Conservation (phyloP, 2,329 filamentous ascomycete species). For the Dothideomycetes sp. region DNA sequence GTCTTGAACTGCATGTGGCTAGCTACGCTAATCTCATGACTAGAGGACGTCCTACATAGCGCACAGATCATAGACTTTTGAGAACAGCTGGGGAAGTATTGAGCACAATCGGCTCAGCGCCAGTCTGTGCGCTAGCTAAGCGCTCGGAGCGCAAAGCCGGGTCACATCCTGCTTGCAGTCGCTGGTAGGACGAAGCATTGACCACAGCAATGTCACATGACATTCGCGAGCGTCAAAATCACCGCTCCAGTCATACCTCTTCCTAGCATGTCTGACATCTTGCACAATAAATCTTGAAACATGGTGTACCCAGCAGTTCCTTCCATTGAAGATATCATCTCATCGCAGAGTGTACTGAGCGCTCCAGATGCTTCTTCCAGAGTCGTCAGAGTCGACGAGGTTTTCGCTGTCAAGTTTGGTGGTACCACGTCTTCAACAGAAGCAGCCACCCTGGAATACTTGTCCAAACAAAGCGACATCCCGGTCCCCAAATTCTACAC, state of each 20-base stretch:
- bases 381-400: too few relatives aligned
- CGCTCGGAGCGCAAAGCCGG: constrained; percentile 1
- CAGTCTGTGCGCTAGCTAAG: neutral
- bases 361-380: constrained; percentile 6
- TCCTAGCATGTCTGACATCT: neutral
- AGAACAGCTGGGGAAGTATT: too few relatives aligned
- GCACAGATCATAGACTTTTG: neutral
- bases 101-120: too few relatives aligned
- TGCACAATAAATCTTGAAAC: neutral
- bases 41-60: neutral
- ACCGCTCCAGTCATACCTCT: neutral
- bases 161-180: neutral
- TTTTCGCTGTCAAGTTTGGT: constrained; percentile 10
- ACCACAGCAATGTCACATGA: neutral
- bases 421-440: constrained; percentile 2
- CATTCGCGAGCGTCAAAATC: neutral
- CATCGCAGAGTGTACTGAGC: constrained; percentile 4
- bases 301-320: constrained; percentile 4
- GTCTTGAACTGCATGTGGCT: neutral
- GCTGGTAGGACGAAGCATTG: neutral
- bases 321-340: constrained; percentile 6
- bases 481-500: constrained; percentile 6
- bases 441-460: constrained; percentile 6
- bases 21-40: neutral
- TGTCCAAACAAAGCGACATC: constrained; percentile 4